phyloP scores from a whole-genome alignment of 129 eudicot species.

The Tagetes erecta region DNA sequence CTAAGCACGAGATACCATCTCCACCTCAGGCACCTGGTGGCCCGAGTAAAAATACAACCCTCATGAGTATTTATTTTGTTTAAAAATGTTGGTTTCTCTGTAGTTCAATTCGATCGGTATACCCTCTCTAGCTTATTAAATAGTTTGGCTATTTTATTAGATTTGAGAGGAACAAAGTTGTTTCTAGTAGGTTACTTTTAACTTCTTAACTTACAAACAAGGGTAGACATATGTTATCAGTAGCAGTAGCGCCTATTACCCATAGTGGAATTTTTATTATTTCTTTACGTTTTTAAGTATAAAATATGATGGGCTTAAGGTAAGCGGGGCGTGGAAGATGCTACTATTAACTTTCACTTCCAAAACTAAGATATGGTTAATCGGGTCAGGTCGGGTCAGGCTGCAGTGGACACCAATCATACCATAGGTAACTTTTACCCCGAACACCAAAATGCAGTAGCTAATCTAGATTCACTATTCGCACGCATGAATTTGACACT shows the following conservation, averaged over 20 bases:
- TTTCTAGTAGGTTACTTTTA: no score
- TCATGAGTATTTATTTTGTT: no score
- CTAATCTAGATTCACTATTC: constrained; percentile 11
- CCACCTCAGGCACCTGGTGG: background rate
- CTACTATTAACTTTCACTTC: constrained; percentile 30
- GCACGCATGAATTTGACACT: constrained; percentile 10
- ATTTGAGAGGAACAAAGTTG: no score
- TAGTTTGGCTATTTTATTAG: no score
- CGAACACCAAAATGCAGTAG: background rate
- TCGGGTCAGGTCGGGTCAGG: background rate
- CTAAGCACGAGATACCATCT: background rate
- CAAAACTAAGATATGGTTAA: background rate
- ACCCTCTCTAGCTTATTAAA: no score
- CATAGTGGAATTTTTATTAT: no score
- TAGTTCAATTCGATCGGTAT: no score
- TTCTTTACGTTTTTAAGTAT: no score
- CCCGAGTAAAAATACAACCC: background rate
- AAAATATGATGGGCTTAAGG: constrained; percentile 39
- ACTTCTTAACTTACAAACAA: no score
- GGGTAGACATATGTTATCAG: no score
- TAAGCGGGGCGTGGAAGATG: constrained; percentile 63
- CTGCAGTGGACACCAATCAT: constrained; percentile 3
- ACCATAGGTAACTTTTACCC: constrained; percentile 1
- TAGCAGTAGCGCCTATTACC: no score
- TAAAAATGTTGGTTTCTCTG: no score